Percentiles rank a stretch among this genome's conserved stretches.
phyloP scores from a whole-genome alignment of 148 eudicot species.

The Linanthus parryae region DNA sequence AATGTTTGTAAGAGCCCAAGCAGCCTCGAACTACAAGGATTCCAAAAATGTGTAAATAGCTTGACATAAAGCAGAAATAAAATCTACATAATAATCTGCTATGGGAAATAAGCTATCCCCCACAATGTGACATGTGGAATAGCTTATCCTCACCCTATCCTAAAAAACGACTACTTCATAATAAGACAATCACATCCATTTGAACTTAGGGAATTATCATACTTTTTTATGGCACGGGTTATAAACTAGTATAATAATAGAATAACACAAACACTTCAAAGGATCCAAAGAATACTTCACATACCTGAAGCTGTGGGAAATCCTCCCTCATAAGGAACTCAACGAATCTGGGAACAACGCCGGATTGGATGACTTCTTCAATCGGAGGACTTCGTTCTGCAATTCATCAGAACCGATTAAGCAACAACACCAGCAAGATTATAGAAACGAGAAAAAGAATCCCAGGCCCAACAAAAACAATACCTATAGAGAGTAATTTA shows the following conservation, averaged over 20 bases:
- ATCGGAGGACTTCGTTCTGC: constrained; percentile 39
- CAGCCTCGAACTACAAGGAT: constrained; percentile 24
- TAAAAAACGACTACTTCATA: neutral
- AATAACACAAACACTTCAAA: neutral
- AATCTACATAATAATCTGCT: too few relatives aligned
- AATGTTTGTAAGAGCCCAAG: constrained; percentile 38
- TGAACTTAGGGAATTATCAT: too few relatives aligned
- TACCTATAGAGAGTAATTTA: constrained; percentile 89
- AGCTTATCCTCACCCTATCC: too few relatives aligned
- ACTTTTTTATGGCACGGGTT: too few relatives aligned
- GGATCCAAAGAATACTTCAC: too few relatives aligned
- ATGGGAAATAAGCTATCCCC: too few relatives aligned
- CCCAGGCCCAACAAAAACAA: neutral
- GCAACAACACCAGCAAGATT: neutral
- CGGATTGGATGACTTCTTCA: constrained; percentile 35
- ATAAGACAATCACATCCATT: neutral
- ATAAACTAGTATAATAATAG: too few relatives aligned
- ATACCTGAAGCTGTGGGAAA: constrained; percentile 36
- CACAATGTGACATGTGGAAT: too few relatives aligned
- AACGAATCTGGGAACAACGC: constrained; percentile 38
- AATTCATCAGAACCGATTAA: neutral
- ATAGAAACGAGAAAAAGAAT: too few relatives aligned
- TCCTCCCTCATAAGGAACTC: constrained; percentile 33
- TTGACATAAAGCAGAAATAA: neutral
- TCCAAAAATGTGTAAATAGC: neutral